Evolutionary conservation across 2,329 filamentous ascomycete genomes (phyloP), one percentile per base, ranked within the genome.

Genomic region (Teratosphaeriaceae sp.): DNA sequence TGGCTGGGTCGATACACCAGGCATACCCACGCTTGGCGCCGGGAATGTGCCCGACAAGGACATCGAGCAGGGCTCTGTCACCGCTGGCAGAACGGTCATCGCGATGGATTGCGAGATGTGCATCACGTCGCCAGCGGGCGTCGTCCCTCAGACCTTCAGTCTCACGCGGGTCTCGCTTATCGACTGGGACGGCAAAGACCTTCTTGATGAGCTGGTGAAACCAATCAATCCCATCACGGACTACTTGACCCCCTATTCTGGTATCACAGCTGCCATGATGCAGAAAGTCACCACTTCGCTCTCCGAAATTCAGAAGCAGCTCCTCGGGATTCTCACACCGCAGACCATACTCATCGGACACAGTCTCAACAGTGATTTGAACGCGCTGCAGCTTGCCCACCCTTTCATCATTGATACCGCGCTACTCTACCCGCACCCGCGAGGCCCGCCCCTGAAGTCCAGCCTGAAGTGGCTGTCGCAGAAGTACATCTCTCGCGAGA

Each of bases 71-170:
- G 90, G 88, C 43, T 90, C 88, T 63, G 70, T 95, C 45, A 94
- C 88, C 0, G 86, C 80, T 22, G 92, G 89, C 26, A 79, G 88
- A 49, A 76, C 83, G 27, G 70, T 96, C 9, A 70, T 94, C 38
- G 84, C 88, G 1, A 72, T 98, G 42, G 92, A 98, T 62, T 98
- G 92, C 66, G 92, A 98, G 66, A 98, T 98, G 92, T 95, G 89
- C 62, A 82, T 88, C 67, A 94, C 88, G 2, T 85, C 82, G 46
- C 59, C 59, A 13, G 39, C 44, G 27, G 57, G 57, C 15, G 46
- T 51, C 13, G 49, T 53, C 16, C 80, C 84, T 47, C 80, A 80
- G 37, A 78, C 86, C 51, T 87, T 84, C 50, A 87, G 89, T 26
- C 79, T 98, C 33, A 94, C 92, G 1, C 81, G 92, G 44, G 84